Conservation (phyloP, 371 early-diverging fungal genomes). For the Haplosporangium sp. region DNA sequence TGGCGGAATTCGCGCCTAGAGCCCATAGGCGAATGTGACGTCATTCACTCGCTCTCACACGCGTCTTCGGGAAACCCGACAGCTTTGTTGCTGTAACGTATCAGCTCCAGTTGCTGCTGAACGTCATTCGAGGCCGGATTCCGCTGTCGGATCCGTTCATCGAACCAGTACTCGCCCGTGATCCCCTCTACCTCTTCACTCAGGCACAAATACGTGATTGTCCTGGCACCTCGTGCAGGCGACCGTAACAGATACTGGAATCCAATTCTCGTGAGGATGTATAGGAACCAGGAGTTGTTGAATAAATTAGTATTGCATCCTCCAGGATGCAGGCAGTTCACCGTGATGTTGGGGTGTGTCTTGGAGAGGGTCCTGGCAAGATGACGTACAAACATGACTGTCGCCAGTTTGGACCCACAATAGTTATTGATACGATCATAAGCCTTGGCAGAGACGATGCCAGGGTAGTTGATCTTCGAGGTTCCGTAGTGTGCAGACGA, state of each 20-base stretch:
- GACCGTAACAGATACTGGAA: slow-evolving; percentile 32
- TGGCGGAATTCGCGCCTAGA: too few species aligned
- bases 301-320: slow-evolving; percentile 36
- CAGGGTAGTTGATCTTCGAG: slow-evolving; percentile 38
- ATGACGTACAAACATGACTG: slow-evolving; percentile 31
- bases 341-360: slow-evolving; percentile 39
- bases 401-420: slow-evolving; percentile 50
- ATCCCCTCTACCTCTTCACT: slow-evolving; percentile 54
- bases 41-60: neutral
- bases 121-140: slow-evolving; percentile 38
- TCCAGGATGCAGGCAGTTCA: slow-evolving; percentile 47
- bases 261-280: slow-evolving; percentile 37
- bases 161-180: slow-evolving; percentile 50
- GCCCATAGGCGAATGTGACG: slow-evolving; percentile 2
- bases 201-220: slow-evolving; percentile 32
- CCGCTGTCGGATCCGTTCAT: slow-evolving; percentile 46
- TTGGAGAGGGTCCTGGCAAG: slow-evolving; percentile 21
- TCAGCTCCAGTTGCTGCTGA: slow-evolving; percentile 24
- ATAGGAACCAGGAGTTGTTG: slow-evolving; percentile 30
- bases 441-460: slow-evolving; percentile 41
- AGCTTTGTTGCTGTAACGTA: slow-evolving; percentile 27
- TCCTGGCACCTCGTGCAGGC: slow-evolving; percentile 35
- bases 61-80: slow-evolving; percentile 17
- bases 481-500: slow-evolving; percentile 51
- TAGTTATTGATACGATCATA: slow-evolving; percentile 48